Percentiles rank a stretch among this genome's conserved stretches.
These are phyloP conservation scores for Monosporascus sp. DNA, from an alignment of 2,329 filamentous ascomycete genomes.

Conservation along the genomic window DNA sequence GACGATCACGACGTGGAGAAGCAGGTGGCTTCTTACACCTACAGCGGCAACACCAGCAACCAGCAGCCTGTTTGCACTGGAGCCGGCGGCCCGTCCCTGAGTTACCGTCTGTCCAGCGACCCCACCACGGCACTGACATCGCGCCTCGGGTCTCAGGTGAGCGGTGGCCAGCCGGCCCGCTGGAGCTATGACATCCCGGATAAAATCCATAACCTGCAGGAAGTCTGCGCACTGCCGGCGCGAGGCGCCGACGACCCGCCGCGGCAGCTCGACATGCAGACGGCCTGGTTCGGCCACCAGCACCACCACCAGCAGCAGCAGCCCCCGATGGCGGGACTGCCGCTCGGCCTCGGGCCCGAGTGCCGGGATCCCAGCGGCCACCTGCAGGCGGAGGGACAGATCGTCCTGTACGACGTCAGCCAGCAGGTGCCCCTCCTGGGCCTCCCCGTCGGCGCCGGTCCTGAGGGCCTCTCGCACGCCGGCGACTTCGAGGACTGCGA, in stretches of 20 bases:
- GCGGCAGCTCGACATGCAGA: conserved; percentile 16
- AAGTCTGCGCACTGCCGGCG: conserved; percentile 3
- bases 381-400: not conserved
- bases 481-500: conserved; percentile 25
- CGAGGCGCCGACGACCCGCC: not conserved
- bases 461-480: conserved; percentile 32
- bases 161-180: conserved; percentile 6
- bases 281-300: conserved; percentile 4
- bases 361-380: not conserved
- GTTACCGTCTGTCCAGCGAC: not conserved
- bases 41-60: not conserved
- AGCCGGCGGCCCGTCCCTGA: not conserved
- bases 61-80: not conserved
- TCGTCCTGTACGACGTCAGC: not conserved
- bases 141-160: not conserved
- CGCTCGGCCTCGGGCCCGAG: not conserved
- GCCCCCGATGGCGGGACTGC: not conserved
- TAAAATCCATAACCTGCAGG: not conserved
- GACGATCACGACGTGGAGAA: not conserved
- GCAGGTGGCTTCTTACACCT: not conserved
- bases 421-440: conserved; percentile 25
- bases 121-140: not conserved
- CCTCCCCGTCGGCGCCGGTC: conserved; percentile 37
- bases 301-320: not conserved
- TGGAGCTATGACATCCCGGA: conserved; percentile 7